Evolutionary conservation across 2,329 filamentous ascomycete genomes (phyloP).

Genomic region (Lasiodiplodia hormozganensis): DNA sequence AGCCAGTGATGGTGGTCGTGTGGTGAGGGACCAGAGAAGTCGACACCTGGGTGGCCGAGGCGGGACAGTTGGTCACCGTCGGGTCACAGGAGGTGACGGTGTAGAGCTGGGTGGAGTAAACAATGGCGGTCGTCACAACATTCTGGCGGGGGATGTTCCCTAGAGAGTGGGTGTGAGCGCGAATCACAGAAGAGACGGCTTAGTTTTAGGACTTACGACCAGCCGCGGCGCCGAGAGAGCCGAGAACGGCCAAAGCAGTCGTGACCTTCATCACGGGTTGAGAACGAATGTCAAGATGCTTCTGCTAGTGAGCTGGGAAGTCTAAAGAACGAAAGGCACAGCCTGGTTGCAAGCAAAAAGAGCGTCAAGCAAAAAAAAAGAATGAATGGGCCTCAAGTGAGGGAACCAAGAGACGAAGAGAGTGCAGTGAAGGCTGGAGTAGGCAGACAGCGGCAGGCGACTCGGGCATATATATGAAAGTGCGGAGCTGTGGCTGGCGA

Average conservation of each 20-base stretch:
- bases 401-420: conserved; percentile 1
- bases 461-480: conserved; percentile 23
- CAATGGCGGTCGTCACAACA: conserved; percentile 10
- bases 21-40: conserved; percentile 16
- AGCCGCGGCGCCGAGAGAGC: conserved; percentile 14
- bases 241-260: conserved; percentile 17
- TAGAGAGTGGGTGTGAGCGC: not conserved
- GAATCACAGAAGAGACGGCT: not conserved
- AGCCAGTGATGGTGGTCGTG: conserved; percentile 16
- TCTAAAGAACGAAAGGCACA: conserved; percentile 18
- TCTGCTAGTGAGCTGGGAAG: conserved; percentile 10
- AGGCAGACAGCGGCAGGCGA: not conserved
- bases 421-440: conserved; percentile 9
- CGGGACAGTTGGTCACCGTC: conserved; percentile 33
- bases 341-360: conserved; percentile 16
- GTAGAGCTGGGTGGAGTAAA: conserved; percentile 25
- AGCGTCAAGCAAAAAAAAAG: conserved; percentile 18
- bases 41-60: conserved; percentile 17
- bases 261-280: conserved; percentile 17
- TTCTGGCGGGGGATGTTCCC: conserved; percentile 12
- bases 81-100: conserved; percentile 21
- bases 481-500: not conserved
- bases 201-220: conserved; percentile 6
- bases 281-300: not conserved
- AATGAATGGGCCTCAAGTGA: conserved; percentile 16